Percentiles rank a stretch among this genome's conserved stretches.
Conservation (phyloP, 352 stramenopile species). For the Nothophytophthora sp. region DNA sequence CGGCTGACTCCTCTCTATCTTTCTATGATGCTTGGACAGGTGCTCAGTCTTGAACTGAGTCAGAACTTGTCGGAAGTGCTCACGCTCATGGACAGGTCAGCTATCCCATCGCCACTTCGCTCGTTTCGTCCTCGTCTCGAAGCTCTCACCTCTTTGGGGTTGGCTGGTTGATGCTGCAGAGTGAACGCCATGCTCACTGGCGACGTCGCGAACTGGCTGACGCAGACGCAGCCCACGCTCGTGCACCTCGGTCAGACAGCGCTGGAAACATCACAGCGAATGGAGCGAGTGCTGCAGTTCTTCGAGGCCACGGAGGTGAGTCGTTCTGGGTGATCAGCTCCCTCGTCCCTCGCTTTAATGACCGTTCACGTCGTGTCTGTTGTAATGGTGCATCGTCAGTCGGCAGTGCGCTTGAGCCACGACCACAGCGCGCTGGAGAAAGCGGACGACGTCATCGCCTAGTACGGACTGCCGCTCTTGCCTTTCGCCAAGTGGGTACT, state of each 20-base stretch:
- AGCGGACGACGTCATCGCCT: constrained; percentile 27
- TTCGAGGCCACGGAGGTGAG: constrained; percentile 38
- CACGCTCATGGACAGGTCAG: constrained; percentile 26
- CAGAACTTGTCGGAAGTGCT: constrained; percentile 12
- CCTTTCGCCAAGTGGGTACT: no score
- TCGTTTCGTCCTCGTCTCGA: no score
- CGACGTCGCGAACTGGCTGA: constrained; percentile 28
- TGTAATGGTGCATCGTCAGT: constrained; percentile 1
- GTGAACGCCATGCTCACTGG: constrained; percentile 29
- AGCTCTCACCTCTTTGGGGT: no score
- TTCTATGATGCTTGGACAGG: constrained; percentile 24
- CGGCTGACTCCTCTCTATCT: not conserved
- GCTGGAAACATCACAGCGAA: constrained; percentile 18
- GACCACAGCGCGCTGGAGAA: constrained; percentile 8
- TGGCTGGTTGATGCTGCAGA: constrained; percentile 17
- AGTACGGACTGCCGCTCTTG: no score
- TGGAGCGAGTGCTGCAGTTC: constrained; percentile 37
- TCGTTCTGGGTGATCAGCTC: not conserved
- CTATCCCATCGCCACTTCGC: not conserved
- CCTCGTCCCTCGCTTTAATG: not conserved
- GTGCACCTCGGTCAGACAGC: constrained; percentile 31
- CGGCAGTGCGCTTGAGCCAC: constrained; percentile 8
- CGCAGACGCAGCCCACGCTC: constrained; percentile 16
- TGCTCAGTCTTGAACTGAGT: constrained; percentile 24
- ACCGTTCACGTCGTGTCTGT: no score